Base-by-base conservation (phyloP, 2,329 filamentous ascomycete genomes). In the Colletotrichum coccodes region DNA sequence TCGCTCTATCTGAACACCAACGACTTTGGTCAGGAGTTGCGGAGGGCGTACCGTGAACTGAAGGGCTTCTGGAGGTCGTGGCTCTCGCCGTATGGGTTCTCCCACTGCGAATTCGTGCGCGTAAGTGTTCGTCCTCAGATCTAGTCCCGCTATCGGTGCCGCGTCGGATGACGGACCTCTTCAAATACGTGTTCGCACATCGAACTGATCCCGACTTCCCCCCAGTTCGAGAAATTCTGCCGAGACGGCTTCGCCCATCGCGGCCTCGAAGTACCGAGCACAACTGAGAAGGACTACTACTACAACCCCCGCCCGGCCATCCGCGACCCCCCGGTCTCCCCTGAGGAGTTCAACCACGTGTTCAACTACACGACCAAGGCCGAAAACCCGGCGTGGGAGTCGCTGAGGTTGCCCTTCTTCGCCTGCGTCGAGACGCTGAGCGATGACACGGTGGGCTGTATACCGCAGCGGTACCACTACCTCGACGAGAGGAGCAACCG, bases 21-120 rank as follows among this genome's bases (percentile, higher is more conserved):
- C 4, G 60, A 49, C 0, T 58, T 42, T 34, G 42, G 60, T 2
- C 23, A 50, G 23, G 52, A 57, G 14, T n/a, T 58, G 14, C 32
- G 40, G 2, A n/a, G 23, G 8, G 9, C 23, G 9, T 64, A 49
- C n/a, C 42, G 52, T 7, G 42, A 58, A 5, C 23, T 64, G 5
- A 49, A 58, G 47, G 52, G 60, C 14, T 38, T 47, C 32, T 64
- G 60, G 60, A 47, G 52, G 8, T 50, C 8, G 6, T 58, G 42
- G 60, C 18, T 49, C 6, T 58, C 60, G 32, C 42, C 52, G 12
- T 32, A 64, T 9, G 14, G 42, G 1, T 64, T 58, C 12, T 47
- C 52, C 3, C 52, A 58, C 5, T 64, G 60, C 42, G 60, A 56
- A 12, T 63, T 56, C 30, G 34, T 53, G 7, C 26, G 32, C 16